phyloP scores from a whole-genome alignment of 495 filamentous ascomycete genomes.

The Cryomyces minteri region DNA sequence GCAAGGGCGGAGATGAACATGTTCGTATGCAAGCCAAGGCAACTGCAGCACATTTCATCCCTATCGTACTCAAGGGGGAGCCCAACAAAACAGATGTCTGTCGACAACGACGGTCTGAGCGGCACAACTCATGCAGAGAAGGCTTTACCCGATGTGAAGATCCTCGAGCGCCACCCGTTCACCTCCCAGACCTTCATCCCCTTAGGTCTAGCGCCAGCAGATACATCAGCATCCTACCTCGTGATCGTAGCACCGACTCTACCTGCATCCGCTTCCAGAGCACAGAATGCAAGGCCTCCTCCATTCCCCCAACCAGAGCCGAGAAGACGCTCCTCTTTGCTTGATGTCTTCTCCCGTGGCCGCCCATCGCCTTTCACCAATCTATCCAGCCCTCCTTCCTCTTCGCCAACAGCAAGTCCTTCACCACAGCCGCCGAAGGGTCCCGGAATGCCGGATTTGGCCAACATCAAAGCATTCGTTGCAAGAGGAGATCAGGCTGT shows the following conservation, averaged over 20 bases:
- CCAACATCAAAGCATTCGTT: slow-evolving; percentile 54
- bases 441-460: slow-evolving; percentile 56
- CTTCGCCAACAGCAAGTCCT: not conserved
- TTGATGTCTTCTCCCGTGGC: slow-evolving; percentile 17
- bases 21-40: slow-evolving; percentile 69
- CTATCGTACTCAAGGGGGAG: slow-evolving; percentile 6
- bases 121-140: slow-evolving; percentile 8
- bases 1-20: slow-evolving; percentile 57
- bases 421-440: slow-evolving; percentile 22
- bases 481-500: slow-evolving; percentile 69
- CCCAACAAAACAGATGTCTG: not conserved
- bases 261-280: slow-evolving; percentile 7
- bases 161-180: slow-evolving; percentile 87
- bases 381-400: slow-evolving; percentile 9
- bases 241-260: slow-evolving; percentile 75
- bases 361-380: slow-evolving; percentile 23
- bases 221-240: slow-evolving; percentile 37
- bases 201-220: slow-evolving; percentile 31
- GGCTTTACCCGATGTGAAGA: slow-evolving; percentile 41
- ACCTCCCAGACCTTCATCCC: slow-evolving; percentile 89
- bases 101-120: not conserved
- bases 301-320: slow-evolving; percentile 19
- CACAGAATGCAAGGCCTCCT: slow-evolving; percentile 12
- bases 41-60: too few species aligned
- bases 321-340: slow-evolving; percentile 18